Percentiles rank a stretch among this genome's conserved stretches.
Conservation (phyloP, 768 basidiomycete species). For the Boletus vermiculosoides region DNA sequence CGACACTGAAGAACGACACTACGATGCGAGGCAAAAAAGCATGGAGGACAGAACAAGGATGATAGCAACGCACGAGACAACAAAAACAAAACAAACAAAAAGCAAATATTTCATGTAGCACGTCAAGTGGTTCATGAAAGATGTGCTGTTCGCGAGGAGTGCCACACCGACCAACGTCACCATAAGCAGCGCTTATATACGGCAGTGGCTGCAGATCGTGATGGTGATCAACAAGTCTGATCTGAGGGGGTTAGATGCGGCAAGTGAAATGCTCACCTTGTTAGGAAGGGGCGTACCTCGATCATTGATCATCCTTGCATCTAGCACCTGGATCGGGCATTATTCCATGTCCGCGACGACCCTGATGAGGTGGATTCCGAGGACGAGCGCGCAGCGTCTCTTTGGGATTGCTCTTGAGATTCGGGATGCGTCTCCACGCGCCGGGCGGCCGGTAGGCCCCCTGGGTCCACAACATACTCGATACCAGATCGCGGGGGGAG, state of each 20-base stretch:
- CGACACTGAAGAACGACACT: constrained; percentile 2
- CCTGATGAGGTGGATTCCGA: constrained; percentile 18
- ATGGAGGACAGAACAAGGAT: background rate
- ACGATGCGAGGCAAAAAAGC: background rate
- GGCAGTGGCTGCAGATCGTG: background rate
- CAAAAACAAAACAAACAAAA: background rate
- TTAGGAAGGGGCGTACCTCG: background rate
- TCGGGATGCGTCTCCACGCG: constrained; percentile 6
- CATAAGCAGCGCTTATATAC: background rate
- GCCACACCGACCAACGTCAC: background rate
- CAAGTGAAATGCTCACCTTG: background rate
- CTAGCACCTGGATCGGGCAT: constrained; percentile 8
- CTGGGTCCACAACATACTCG: constrained; percentile 13
- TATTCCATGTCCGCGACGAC: constrained; percentile 22
- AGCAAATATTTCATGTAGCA: background rate
- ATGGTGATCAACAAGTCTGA: background rate
- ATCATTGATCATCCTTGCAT: constrained; percentile 6
- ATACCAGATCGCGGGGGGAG: constrained; percentile 11
- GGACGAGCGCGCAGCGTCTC: background rate
- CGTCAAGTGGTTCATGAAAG: background rate
- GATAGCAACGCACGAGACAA: background rate
- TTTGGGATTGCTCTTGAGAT: constrained; percentile 4
- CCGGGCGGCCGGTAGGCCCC: constrained; percentile 7
- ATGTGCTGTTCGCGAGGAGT: background rate
- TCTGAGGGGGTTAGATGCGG: background rate